These are phyloP conservation scores for Cordyceps cateniannulata DNA, from an alignment of 2,329 filamentous ascomycete genomes.

Conservation along the genomic window DNA sequence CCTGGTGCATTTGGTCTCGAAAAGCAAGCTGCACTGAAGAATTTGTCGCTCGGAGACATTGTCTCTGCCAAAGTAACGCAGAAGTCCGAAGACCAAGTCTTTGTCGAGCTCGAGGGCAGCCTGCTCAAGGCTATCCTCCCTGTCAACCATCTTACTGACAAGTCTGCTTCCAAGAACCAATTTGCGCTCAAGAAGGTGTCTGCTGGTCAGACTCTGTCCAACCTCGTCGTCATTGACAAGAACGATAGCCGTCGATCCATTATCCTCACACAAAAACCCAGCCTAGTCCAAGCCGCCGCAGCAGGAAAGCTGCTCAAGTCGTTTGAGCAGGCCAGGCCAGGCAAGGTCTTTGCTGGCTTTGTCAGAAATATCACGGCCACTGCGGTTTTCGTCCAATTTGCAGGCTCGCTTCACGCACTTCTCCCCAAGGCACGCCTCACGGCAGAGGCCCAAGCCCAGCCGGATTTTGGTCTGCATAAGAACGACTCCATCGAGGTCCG, in stretches of 20 bases:
- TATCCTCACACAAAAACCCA: conserved; percentile 75
- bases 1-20: conserved; percentile 68
- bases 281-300: conserved; percentile 68
- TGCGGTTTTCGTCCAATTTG: conserved; percentile 85
- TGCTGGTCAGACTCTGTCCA: conserved; percentile 74
- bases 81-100: conserved; percentile 69
- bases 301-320: conserved; percentile 63
- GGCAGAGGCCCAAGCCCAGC: conserved; percentile 58
- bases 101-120: conserved; percentile 67
- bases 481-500: conserved; percentile 69
- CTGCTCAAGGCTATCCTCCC: conserved; percentile 73
- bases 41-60: conserved; percentile 64
- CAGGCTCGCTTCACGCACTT: conserved; percentile 67
- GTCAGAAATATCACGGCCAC: conserved; percentile 77
- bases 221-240: conserved; percentile 84
- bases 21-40: conserved; percentile 67
- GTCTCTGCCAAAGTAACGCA: conserved; percentile 76
- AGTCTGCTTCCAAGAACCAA: conserved; percentile 69
- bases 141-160: conserved; percentile 76
- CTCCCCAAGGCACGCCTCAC: conserved; percentile 74
- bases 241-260: conserved; percentile 70
- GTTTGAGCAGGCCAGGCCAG: conserved; percentile 66
- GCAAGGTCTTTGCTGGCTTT: conserved; percentile 66
- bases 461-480: conserved; percentile 72
- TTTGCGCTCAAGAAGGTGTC: conserved; percentile 74